phyloP scores from a whole-genome alignment of 2,329 filamentous ascomycete genomes.

The Fusarium goolgardi region DNA sequence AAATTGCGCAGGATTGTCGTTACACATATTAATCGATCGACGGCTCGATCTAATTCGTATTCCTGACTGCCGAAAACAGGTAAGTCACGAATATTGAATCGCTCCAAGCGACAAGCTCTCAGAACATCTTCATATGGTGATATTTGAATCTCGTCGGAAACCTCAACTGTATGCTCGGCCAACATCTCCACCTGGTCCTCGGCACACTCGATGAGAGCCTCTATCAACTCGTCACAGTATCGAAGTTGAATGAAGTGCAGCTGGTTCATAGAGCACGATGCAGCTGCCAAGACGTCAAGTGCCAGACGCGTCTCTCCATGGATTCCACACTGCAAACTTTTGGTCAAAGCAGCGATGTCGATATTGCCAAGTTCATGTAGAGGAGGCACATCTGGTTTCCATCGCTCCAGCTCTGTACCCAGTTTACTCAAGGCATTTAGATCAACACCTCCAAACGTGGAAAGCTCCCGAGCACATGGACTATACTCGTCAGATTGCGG shows the following conservation, averaged over 20 bases:
- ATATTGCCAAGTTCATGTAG: slow-evolving; percentile 85
- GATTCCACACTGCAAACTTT: slow-evolving; percentile 90
- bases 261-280: slow-evolving; percentile 71
- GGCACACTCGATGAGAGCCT: slow-evolving; percentile 88
- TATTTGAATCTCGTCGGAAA: slow-evolving; percentile 87
- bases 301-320: slow-evolving; percentile 90
- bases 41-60: slow-evolving; percentile 86
- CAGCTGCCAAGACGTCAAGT: slow-evolving; percentile 81
- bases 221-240: slow-evolving; percentile 87
- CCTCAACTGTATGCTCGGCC: slow-evolving; percentile 84
- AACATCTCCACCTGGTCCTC: slow-evolving; percentile 88
- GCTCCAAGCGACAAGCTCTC: slow-evolving; percentile 80
- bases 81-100: slow-evolving; percentile 76
- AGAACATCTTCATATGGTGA: slow-evolving; percentile 89
- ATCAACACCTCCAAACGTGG: slow-evolving; percentile 78
- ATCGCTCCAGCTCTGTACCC: slow-evolving; percentile 72
- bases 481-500: slow-evolving; percentile 65
- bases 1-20: slow-evolving; percentile 93
- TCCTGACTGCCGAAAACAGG: slow-evolving; percentile 79
- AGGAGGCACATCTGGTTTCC: slow-evolving; percentile 79
- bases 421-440: slow-evolving; percentile 72
- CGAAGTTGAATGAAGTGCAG: slow-evolving; percentile 75
- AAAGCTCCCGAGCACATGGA: slow-evolving; percentile 65
- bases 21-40: slow-evolving; percentile 88
- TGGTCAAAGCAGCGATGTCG: slow-evolving; percentile 88